phyloP scores from a whole-genome alignment of 352 stramenopile genomes.

The Phytophthora citricola region DNA sequence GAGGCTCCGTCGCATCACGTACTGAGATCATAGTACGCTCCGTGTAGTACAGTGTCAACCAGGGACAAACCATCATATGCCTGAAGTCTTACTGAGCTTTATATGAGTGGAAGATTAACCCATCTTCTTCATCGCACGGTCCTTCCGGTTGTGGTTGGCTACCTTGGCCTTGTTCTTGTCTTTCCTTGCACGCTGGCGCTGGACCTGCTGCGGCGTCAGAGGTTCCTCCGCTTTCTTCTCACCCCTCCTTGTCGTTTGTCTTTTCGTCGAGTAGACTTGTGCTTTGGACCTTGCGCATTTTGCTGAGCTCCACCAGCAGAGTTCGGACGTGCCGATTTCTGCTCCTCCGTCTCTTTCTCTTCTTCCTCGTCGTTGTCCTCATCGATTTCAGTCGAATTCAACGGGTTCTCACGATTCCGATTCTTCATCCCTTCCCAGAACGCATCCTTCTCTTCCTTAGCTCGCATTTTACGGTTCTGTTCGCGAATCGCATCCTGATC shows the following conservation, averaged over 20 bases:
- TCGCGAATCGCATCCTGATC: slow-evolving; percentile 62
- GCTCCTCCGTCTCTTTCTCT: slow-evolving; percentile 24
- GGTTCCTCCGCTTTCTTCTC: slow-evolving; percentile 35
- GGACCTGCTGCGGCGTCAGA: slow-evolving; percentile 43
- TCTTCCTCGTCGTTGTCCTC: slow-evolving; percentile 37
- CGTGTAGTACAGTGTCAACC: slow-evolving; percentile 1
- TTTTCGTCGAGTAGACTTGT: slow-evolving; percentile 34
- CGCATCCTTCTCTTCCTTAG: slow-evolving; percentile 64
- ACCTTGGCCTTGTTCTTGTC: slow-evolving; percentile 85
- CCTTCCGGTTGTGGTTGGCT: slow-evolving; percentile 85
- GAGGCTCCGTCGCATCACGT: slow-evolving; percentile 56
- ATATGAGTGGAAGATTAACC: slow-evolving; percentile 37
- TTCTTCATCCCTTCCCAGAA: slow-evolving; percentile 82
- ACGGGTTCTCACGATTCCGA: slow-evolving; percentile 44
- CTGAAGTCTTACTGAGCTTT: not conserved
- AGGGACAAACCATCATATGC: slow-evolving; percentile 1
- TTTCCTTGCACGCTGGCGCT: slow-evolving; percentile 54
- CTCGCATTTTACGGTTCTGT: slow-evolving; percentile 59
- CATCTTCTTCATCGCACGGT: slow-evolving; percentile 83
- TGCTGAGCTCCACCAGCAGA: slow-evolving; percentile 1
- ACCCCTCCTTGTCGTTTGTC: slow-evolving; percentile 28
- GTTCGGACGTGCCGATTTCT: slow-evolving; percentile 9
- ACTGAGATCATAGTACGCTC: slow-evolving; percentile 13
- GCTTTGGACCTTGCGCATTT: slow-evolving; percentile 14
- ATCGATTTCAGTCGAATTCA: slow-evolving; percentile 10